phyloP scores from a whole-genome alignment of 169 alveolate genomes.

The Plasmodium malariae region DNA sequence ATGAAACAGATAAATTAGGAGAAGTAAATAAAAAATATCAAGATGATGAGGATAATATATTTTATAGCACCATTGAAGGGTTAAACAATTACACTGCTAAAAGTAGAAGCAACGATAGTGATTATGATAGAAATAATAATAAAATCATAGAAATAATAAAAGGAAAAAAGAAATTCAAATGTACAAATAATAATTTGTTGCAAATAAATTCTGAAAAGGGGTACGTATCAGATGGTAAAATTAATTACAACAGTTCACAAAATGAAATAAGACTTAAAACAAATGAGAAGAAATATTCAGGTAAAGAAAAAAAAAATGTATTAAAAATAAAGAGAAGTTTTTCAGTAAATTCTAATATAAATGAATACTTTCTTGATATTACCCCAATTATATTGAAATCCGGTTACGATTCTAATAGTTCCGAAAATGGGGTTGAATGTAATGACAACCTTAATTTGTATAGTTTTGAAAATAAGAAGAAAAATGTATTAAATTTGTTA shows the following conservation, averaged over 20 bases:
- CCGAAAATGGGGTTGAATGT: background rate
- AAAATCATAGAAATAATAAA: conserved; percentile 19
- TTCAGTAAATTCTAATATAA: conserved; percentile 42
- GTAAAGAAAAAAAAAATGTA: background rate
- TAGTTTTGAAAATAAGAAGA: conserved; percentile 2
- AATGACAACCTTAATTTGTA: background rate
- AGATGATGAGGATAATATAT: background rate
- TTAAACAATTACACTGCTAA: no score
- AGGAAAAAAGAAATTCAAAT: background rate
- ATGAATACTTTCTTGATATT: conserved; percentile 40
- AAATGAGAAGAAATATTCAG: background rate
- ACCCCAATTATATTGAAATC: background rate
- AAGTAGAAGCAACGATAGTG: background rate
- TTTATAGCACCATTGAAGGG: background rate
- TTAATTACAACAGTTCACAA: conserved; percentile 15
- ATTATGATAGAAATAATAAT: background rate
- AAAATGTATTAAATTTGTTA: background rate
- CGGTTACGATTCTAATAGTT: conserved; percentile 2
- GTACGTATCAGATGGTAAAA: background rate
- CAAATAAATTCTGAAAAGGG: conserved; percentile 22
- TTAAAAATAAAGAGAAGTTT: conserved; percentile 32
- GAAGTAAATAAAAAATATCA: background rate
- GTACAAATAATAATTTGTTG: background rate
- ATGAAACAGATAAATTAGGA: background rate
- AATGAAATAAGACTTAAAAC: background rate